phyloP scores from a whole-genome alignment of 129 eudicot species.

The Helichrysum umbraculigerum region DNA sequence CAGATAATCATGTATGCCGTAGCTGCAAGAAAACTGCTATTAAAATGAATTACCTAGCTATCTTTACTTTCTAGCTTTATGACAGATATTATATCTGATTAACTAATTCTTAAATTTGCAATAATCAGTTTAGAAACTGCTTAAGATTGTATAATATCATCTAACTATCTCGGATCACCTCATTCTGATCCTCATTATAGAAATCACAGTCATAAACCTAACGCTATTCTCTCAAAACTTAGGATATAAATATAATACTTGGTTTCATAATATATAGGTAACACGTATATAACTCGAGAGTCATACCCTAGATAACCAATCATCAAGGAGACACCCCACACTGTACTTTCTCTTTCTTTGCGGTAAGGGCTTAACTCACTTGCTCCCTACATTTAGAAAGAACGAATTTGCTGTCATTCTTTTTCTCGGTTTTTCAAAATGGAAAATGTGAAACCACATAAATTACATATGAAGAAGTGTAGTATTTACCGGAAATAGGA shows the following conservation, averaged over 20 bases:
- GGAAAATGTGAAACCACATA: not conserved
- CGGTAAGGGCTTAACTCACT: constrained; percentile 70
- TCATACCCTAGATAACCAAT: constrained; percentile 93
- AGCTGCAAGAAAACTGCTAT: not conserved
- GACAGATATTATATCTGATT: not conserved
- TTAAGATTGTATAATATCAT: not conserved
- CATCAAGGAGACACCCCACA: constrained; percentile 97
- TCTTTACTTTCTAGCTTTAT: not conserved
- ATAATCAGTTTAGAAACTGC: not conserved
- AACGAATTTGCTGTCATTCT: not conserved
- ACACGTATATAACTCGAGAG: not conserved
- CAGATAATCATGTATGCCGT: not conserved
- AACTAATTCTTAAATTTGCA: not conserved
- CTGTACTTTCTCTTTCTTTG: constrained; percentile 85
- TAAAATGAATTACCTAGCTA: not conserved
- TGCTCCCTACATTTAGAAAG: constrained; percentile 53
- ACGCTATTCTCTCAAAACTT: not conserved
- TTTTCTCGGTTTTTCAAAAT: constrained; percentile 9
- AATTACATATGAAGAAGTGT: not conserved
- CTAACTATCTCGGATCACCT: too few species aligned
- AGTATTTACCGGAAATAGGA: constrained; percentile 63
- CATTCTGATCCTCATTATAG: too few species aligned
- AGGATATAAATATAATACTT: not conserved
- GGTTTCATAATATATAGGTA: constrained; percentile 3
- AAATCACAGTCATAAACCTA: not conserved